These are phyloP conservation scores for Stagonosporopsis rhizophila DNA, from an alignment of 2,329 filamentous ascomycete genomes.

Conservation along the genomic window DNA sequence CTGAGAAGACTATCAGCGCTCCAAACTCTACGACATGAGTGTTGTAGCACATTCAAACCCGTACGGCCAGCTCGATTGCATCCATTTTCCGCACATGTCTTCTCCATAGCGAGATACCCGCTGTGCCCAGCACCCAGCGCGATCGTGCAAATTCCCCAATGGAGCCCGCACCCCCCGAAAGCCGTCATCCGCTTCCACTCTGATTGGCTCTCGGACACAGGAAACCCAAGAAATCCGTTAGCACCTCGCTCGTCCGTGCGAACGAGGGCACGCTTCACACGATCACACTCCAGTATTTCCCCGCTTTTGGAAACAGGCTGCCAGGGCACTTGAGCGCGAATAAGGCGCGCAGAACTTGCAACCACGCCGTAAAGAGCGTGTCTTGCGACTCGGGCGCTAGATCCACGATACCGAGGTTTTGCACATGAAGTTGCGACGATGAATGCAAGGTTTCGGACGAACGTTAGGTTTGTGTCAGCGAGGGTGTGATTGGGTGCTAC, in stretches of 20 bases:
- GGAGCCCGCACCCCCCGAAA: not conserved
- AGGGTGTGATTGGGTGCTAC: slow-evolving; percentile 3
- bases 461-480: not conserved
- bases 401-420: slow-evolving; percentile 11
- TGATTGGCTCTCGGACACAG: slow-evolving; percentile 13
- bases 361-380: not conserved
- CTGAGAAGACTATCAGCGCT: not conserved
- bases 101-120: not conserved
- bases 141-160: slow-evolving; percentile 20
- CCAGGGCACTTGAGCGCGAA: slow-evolving; percentile 6
- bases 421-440: slow-evolving; percentile 7
- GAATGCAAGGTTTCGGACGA: not conserved
- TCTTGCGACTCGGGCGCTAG: not conserved
- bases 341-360: not conserved
- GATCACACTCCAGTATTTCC: slow-evolving; percentile 1
- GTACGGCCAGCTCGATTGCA: not conserved
- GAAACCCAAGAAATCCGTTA: slow-evolving; percentile 12
- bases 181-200: not conserved
- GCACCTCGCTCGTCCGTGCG: not conserved
- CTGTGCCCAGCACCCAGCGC: not conserved
- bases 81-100: not conserved
- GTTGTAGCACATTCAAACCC: not conserved
- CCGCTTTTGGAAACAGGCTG: slow-evolving; percentile 10
- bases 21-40: not conserved
- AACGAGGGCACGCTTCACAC: not conserved